Percentiles rank a stretch among this genome's conserved stretches.
Evolutionary conservation across 495 filamentous ascomycete genomes (phyloP).

Genomic region (Tuber indicum): DNA sequence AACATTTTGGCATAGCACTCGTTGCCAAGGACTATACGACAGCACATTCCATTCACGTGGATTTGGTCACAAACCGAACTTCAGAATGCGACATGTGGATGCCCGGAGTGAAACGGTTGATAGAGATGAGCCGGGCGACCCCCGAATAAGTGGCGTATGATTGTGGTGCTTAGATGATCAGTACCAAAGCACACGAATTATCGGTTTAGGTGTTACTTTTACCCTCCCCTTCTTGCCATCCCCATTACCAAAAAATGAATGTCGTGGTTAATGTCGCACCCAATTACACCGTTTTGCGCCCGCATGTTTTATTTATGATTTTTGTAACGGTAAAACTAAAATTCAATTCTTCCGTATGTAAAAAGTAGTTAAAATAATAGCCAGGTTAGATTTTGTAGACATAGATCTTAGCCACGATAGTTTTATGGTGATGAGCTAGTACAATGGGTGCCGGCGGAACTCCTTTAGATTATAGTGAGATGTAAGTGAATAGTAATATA

Average conservation of each 20-base stretch:
- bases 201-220: not conserved
- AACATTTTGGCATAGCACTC: constrained; percentile 59
- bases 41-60: constrained; percentile 68
- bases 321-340: not conserved
- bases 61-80: constrained; percentile 72
- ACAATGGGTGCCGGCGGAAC: not conserved
- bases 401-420: not conserved
- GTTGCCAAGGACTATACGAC: constrained; percentile 65
- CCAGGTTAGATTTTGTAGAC: not conserved
- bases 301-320: not conserved
- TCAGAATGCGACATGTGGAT: constrained; percentile 93
- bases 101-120: constrained; percentile 87
- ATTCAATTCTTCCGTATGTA: not conserved
- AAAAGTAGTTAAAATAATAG: not conserved
- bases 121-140: constrained; percentile 82
- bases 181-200: not conserved
- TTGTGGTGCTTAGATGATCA: not conserved
- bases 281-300: not conserved
- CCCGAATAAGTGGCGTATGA: constrained; percentile 19
- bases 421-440: not conserved
- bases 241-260: not conserved
- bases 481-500: not conserved
- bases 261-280: not conserved
- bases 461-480: not conserved
- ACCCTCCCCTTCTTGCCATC: not conserved